A percentile compares a stretch with the other conserved stretches of the same genome.
These are phyloP conservation scores for Aegilops tauschii DNA, from an alignment of 176 grass and related monocot species.

Conservation along the genomic window DNA sequence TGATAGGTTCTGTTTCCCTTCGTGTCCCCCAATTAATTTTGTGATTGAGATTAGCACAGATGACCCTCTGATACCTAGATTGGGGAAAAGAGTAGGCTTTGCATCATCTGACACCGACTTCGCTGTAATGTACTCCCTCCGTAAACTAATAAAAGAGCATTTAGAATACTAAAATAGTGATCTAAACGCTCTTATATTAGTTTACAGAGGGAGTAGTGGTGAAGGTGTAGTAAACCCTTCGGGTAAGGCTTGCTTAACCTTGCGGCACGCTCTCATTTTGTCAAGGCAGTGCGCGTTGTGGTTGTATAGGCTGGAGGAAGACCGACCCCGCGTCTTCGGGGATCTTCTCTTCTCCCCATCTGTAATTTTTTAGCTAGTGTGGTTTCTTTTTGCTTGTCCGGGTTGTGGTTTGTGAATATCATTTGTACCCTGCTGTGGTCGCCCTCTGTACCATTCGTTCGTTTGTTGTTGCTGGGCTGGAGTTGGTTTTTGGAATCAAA, in stretches of 20 bases:
- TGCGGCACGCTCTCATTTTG: conserved; percentile 45
- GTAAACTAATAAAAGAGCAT: too few species aligned
- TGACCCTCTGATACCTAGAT: conserved; percentile 59
- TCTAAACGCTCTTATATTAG: too few species aligned
- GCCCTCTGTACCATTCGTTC: background rate
- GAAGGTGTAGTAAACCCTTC: conserved; percentile 29
- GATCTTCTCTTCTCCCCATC: background rate
- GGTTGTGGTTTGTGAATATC: conserved; percentile 82
- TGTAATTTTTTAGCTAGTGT: conserved; percentile 44
- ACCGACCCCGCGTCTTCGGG: conserved; percentile 3
- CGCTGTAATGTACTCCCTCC: conserved; percentile 21
- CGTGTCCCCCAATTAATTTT: conserved; percentile 49
- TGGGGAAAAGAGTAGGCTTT: conserved; percentile 47
- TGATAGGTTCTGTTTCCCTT: conserved; percentile 40
- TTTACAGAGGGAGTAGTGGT: background rate
- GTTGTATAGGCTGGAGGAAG: conserved; percentile 66
- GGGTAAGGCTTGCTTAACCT: conserved; percentile 39
- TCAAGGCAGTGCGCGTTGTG: conserved; percentile 45
- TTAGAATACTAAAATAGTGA: too few species aligned
- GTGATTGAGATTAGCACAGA: conserved; percentile 61
- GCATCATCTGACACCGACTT: conserved; percentile 58
- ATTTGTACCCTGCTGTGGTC: conserved; percentile 14
- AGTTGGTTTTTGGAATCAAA: too few species aligned
- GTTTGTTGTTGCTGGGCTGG: background rate
- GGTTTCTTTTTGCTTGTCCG: conserved; percentile 41